Percentiles rank a stretch among this genome's conserved stretches.
Conservation (phyloP, 306 rosid genomes). For the Vachellia pachyceras region DNA sequence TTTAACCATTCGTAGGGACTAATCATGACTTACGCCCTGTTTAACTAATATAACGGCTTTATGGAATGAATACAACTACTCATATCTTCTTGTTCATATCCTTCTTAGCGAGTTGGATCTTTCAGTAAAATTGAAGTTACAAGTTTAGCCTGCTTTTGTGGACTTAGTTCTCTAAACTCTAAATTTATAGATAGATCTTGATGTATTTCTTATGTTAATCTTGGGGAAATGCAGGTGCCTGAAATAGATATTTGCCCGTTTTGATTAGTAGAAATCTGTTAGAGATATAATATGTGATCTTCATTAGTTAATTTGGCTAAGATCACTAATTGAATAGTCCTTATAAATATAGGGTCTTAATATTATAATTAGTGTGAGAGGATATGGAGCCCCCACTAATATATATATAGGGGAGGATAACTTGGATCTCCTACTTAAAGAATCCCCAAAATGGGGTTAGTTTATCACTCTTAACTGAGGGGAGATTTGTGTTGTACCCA, state of each 20-base stretch:
- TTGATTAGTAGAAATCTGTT: background rate
- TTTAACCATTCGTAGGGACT: background rate
- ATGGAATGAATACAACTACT: constrained; percentile 1
- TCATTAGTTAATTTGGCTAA: too few relatives aligned
- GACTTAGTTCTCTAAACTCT: background rate
- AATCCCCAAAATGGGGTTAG: too few relatives aligned
- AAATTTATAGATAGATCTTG: background rate
- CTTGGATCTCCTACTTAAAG: too few relatives aligned
- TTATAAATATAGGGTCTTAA: too few relatives aligned
- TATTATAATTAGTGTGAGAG: too few relatives aligned
- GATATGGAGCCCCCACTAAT: too few relatives aligned
- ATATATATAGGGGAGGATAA: too few relatives aligned
- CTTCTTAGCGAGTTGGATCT: background rate
- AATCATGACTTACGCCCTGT: background rate
- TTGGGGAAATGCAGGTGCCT: constrained; percentile 18
- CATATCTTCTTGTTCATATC: background rate
- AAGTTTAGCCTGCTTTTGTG: constrained; percentile 9
- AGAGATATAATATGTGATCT: too few relatives aligned
- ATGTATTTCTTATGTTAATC: background rate
- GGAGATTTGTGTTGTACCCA: too few relatives aligned
- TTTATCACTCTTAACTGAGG: too few relatives aligned
- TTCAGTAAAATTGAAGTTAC: background rate
- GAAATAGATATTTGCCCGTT: background rate
- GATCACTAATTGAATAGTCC: too few relatives aligned
- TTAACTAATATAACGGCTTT: background rate